A percentile compares a stretch with the other conserved stretches of the same genome.
phyloP scores from a whole-genome alignment of 129 eudicot species.

The Arctium lappa region DNA sequence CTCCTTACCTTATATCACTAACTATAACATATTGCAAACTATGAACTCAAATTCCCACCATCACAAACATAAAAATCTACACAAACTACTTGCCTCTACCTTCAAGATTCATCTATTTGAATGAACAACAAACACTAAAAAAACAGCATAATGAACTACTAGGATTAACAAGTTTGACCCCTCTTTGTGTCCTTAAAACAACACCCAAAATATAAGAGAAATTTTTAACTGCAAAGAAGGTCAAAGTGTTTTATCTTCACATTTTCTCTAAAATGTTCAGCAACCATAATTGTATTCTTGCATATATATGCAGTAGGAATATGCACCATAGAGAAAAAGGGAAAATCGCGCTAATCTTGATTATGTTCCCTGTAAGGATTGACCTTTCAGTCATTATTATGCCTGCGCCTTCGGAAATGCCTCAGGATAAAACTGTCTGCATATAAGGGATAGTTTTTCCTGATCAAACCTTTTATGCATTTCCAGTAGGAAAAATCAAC shows the following conservation, averaged over 20 bases:
- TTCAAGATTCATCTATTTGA: neutral
- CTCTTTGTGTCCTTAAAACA: neutral
- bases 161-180: neutral
- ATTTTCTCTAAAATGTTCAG: slow-evolving; percentile 23
- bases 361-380: neutral
- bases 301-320: slow-evolving; percentile 17
- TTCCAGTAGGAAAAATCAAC: slow-evolving; percentile 97
- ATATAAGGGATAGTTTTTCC: slow-evolving; percentile 87
- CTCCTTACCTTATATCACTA: neutral
- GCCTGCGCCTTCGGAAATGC: slow-evolving; percentile 78
- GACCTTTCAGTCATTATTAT: slow-evolving; percentile 22
- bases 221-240: slow-evolving; percentile 21
- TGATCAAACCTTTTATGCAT: slow-evolving; percentile 89
- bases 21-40: neutral
- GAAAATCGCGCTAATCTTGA: slow-evolving; percentile 16
- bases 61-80: neutral
- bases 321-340: slow-evolving; percentile 7
- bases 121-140: neutral
- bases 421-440: slow-evolving; percentile 87
- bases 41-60: neutral
- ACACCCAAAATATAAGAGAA: neutral
- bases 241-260: slow-evolving; percentile 27
- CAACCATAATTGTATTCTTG: slow-evolving; percentile 20
- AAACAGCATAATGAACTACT: neutral
- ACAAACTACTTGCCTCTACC: neutral